Evolutionary conservation across 441 rosid genomes (phyloP).

Genomic region (Pelargonium exstipulatum): DNA sequence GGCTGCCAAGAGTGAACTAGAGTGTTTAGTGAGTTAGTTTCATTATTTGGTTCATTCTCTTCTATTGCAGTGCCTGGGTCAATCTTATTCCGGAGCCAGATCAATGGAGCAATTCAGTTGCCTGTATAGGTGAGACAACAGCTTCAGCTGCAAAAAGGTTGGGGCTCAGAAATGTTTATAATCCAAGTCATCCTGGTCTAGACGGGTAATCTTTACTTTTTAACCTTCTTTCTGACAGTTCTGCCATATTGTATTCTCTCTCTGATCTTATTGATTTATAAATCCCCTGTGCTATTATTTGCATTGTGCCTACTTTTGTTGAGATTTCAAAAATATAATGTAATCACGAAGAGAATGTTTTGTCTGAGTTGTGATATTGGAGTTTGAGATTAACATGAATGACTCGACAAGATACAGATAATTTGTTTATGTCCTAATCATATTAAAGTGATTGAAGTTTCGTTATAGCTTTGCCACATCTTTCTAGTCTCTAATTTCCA

Average conservation of each 20-base stretch:
- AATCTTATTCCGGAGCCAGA: constrained; percentile 50
- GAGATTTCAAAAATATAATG: not conserved
- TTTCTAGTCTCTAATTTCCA: not conserved
- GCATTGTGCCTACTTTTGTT: not conserved
- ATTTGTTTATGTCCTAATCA: not conserved
- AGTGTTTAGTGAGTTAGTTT: not conserved
- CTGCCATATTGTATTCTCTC: not conserved
- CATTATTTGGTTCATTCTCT: constrained; percentile 19
- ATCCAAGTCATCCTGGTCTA: constrained; percentile 71
- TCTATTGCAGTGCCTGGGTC: constrained; percentile 63
- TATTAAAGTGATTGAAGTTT: not conserved
- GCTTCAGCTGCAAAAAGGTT: constrained; percentile 71
- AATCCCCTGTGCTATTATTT: not conserved
- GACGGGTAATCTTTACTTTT: constrained; percentile 59
- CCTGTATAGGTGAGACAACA: constrained; percentile 94
- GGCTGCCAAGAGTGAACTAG: not conserved
- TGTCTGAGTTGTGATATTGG: too few species aligned
- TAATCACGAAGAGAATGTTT: too few species aligned
- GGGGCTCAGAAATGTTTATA: constrained; percentile 65
- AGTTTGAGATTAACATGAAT: too few species aligned
- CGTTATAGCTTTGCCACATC: not conserved
- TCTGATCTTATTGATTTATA: not conserved
- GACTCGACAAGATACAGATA: not conserved
- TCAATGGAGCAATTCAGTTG: constrained; percentile 58
- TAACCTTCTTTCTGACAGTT: not conserved